Conservation (phyloP, 768 basidiomycete species). For the Candolleomyces eurysporus region DNA sequence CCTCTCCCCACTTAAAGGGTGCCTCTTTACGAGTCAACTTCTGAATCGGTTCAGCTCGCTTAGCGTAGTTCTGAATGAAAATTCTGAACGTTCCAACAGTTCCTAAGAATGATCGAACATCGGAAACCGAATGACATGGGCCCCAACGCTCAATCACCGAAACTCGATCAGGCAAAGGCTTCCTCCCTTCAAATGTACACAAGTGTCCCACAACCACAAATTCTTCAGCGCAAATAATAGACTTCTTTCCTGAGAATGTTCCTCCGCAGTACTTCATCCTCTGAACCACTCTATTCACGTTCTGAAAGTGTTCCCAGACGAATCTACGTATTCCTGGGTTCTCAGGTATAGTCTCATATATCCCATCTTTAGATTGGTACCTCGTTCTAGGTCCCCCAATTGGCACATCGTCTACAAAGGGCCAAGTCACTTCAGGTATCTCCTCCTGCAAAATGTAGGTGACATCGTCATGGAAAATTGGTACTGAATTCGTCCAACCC, state of each 20-base stretch:
- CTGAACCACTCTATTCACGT: constrained; percentile 31
- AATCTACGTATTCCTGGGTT: constrained; percentile 33
- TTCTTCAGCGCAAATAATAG: constrained; percentile 23
- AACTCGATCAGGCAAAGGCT: constrained; percentile 17
- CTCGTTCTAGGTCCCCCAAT: constrained; percentile 27
- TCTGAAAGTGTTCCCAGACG: constrained; percentile 33
- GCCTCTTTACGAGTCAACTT: constrained; percentile 20
- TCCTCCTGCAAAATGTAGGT: constrained; percentile 28
- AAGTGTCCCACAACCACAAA: constrained; percentile 34
- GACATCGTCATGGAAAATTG: constrained; percentile 10
- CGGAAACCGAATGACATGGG: constrained; percentile 10
- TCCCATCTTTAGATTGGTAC: constrained; percentile 22
- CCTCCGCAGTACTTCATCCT: constrained; percentile 16
- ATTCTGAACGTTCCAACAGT: constrained; percentile 15
- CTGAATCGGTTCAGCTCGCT: constrained; percentile 11
- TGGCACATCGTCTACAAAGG: constrained; percentile 35
- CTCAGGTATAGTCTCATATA: constrained; percentile 27
- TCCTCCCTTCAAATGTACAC: constrained; percentile 33
- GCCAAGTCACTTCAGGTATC: constrained; percentile 29
- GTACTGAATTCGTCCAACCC: constrained; percentile 14
- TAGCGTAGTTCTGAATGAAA: constrained; percentile 25
- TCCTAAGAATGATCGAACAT: constrained; percentile 27
- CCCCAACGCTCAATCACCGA: constrained; percentile 23
- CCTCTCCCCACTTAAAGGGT: not conserved
- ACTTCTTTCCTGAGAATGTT: constrained; percentile 23